Evolutionary conservation across 2,329 filamentous ascomycete species (phyloP), one percentile per base, ranked within the genome.

Genomic region (Coleophoma eucalyptorum): DNA sequence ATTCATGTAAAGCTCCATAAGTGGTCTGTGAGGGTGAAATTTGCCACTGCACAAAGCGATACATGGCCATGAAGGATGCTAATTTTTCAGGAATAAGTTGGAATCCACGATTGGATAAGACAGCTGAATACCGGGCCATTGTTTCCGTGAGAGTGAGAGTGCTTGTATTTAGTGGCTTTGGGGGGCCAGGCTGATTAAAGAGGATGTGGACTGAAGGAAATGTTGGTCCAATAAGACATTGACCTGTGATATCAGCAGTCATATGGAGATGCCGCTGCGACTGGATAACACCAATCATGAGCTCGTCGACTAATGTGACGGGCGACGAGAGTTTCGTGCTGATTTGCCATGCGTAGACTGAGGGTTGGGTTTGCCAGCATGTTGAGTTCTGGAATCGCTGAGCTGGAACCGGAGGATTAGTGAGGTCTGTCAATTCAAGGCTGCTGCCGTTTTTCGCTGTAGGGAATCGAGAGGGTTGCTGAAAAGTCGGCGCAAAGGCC

Each of bases 41-140:
- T 49, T 62, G 62, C 60, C 62, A 62, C 51, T 62, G 59, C 8
- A 63, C 52, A 37, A 65, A 62, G 12, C 58, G 56, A 26, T 63
- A 65, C 61, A 63, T 65, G 53, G 58, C 62, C 58, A 65, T 62
- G 49, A 65, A 65, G 5, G 57, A 60, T 10, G 59, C 60, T 15
- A 65, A 56, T 38, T 60, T 62, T 42, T 65, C 62, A 2, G 62
- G 61, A 13, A 62, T 58, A 8, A 57, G 52, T 5, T 55, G 53
- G 47, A 65, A 62, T 10, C 62, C 60, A 13, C 62, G 57, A 19
- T 44, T 53, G 3, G 59, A 55, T 26, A 63, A 53, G 3, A 65
- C 54, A 37, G 52, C 50, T 13, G 58, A 53, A 45, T 65, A 65
- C 18, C 56, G 56, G 16, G 49, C 53, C 62, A 65, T 65, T 3